Evolutionary conservation across 768 basidiomycete genomes (phyloP).

Genomic region (Suillus subalutaceus): DNA sequence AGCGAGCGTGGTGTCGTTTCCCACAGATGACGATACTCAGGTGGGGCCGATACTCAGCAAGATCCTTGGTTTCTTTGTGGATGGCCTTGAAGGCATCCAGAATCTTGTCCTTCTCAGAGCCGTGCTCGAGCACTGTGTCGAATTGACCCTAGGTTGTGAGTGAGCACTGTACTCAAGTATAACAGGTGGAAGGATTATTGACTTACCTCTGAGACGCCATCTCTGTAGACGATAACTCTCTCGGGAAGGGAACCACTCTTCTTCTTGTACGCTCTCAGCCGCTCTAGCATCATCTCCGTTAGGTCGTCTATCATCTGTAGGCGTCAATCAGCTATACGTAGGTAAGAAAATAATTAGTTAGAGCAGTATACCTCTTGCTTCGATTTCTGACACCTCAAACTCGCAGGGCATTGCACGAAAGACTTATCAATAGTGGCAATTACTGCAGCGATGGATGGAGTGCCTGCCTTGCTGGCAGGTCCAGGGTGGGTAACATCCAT

Average conservation of each 20-base stretch:
- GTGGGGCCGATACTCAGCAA: background rate
- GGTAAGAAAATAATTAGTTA: background rate
- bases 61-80: constrained; percentile 6
- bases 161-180: background rate
- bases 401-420: constrained; percentile 80
- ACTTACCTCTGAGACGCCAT: constrained; percentile 80
- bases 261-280: constrained; percentile 58
- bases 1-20: constrained; percentile 62
- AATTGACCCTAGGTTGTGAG: constrained; percentile 64
- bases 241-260: constrained; percentile 63
- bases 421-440: constrained; percentile 72
- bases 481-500: constrained; percentile 86
- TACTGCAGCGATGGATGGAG: constrained; percentile 83
- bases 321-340: background rate
- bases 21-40: constrained; percentile 82
- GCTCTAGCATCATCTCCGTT: constrained; percentile 67
- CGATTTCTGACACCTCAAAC: constrained; percentile 62
- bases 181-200: background rate
- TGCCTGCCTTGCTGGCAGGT: constrained; percentile 64
- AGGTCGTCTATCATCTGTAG: constrained; percentile 73
- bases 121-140: constrained; percentile 46
- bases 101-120: constrained; percentile 55
- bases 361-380: constrained; percentile 25
- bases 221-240: constrained; percentile 73
- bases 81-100: constrained; percentile 63